phyloP scores from a whole-genome alignment of 192 early-diverging fungal genomes.

The Jimgerdemannia flammicorona region DNA sequence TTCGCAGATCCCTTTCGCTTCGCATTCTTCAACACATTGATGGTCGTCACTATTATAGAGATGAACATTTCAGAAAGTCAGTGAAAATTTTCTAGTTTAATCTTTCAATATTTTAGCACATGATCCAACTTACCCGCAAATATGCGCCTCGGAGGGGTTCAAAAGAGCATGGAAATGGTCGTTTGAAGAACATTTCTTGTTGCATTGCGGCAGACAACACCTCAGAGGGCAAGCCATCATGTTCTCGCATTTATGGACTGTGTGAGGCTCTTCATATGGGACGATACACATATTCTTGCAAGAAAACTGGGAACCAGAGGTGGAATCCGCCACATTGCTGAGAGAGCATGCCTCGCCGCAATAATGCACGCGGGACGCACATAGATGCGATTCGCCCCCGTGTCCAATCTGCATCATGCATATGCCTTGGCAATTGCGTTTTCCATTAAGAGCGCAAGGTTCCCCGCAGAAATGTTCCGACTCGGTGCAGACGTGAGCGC shows the following conservation, averaged over 20 bases:
- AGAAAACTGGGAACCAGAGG: background rate
- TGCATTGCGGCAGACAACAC: constrained; percentile 15
- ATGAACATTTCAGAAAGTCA: no score
- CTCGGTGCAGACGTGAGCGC: background rate
- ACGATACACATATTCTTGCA: background rate
- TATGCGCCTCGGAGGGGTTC: background rate
- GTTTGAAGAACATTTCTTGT: background rate
- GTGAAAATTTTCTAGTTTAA: no score
- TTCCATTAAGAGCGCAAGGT: constrained; percentile 4
- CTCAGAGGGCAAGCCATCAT: constrained; percentile 11
- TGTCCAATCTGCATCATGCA: constrained; percentile 16
- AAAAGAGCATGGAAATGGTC: background rate
- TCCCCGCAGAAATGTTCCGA: constrained; percentile 9
- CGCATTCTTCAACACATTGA: no score
- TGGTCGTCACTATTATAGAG: no score
- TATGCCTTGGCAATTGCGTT: background rate
- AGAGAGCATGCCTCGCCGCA: constrained; percentile 32
- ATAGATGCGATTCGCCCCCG: constrained; percentile 18
- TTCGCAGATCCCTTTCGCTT: no score
- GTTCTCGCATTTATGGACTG: constrained; percentile 21
- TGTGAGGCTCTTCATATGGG: constrained; percentile 8
- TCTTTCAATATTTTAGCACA: no score
- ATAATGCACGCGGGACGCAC: constrained; percentile 21
- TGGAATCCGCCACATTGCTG: background rate
- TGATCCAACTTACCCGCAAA: background rate